Percentiles rank a stretch among this genome's conserved stretches.
These are phyloP conservation scores for Pythium grandisporangium DNA, from an alignment of 352 stramenopile species.

Conservation along the genomic window DNA sequence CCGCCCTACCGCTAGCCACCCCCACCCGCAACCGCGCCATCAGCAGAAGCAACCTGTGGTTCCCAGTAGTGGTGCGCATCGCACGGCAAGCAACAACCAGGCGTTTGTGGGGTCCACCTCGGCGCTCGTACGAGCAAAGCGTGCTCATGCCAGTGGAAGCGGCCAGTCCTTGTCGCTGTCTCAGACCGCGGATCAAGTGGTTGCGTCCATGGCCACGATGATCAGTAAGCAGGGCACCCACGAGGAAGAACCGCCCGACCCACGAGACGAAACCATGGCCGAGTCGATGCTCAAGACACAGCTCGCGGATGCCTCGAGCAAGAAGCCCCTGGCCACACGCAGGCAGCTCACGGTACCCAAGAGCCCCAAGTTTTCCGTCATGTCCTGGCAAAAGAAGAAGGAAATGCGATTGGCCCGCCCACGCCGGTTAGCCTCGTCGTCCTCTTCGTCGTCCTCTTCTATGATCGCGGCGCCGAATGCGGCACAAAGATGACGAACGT, in stretches of 20 bases:
- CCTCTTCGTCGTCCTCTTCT: too few species aligned
- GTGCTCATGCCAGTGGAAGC: conserved; percentile 22
- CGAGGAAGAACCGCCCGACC: conserved; percentile 1
- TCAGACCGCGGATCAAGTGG: conserved; percentile 32
- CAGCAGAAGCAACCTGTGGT: too few species aligned
- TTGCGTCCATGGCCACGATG: conserved; percentile 24
- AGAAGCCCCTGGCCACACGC: too few species aligned
- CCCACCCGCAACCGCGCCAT: too few species aligned
- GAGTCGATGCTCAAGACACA: conserved; percentile 20
- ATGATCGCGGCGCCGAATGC: too few species aligned
- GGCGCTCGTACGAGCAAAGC: conserved; percentile 57
- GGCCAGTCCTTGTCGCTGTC: conserved; percentile 42
- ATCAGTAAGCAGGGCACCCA: too few species aligned
- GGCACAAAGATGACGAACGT: too few species aligned
- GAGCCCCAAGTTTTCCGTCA: conserved; percentile 79
- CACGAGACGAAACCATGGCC: conserved; percentile 3
- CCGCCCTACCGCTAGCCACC: too few species aligned
- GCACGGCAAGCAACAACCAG: conserved; percentile 2
- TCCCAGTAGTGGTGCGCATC: too few species aligned
- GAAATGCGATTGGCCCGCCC: too few species aligned
- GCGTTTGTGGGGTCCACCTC: conserved; percentile 50
- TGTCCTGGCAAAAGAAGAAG: conserved; percentile 80
- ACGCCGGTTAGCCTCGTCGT: too few species aligned
- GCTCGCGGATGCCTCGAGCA: too few species aligned
- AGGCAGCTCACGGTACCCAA: conserved; percentile 66